Conservation (phyloP, 495 filamentous ascomycete genomes). For the Aspergillus asperescens region DNA sequence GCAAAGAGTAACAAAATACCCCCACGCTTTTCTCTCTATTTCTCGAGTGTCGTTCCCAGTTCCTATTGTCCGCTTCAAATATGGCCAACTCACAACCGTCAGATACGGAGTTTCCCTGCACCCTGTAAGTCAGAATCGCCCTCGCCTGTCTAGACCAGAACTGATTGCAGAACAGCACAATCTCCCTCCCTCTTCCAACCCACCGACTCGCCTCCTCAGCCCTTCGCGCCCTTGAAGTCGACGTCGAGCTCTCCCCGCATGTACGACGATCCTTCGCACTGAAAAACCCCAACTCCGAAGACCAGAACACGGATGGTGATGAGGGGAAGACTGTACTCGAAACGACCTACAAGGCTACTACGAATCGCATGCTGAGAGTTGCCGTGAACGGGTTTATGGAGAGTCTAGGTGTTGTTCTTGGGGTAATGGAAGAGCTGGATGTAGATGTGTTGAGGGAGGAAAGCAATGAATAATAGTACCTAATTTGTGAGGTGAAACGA, state of each 20-base stretch:
- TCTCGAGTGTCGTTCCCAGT: neutral
- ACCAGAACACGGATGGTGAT: constrained; percentile 21
- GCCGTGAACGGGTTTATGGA: constrained; percentile 99
- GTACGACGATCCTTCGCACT: constrained; percentile 69
- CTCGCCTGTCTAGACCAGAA: constrained; percentile 1
- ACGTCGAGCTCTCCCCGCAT: constrained; percentile 78
- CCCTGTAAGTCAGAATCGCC: constrained; percentile 50
- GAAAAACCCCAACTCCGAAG: constrained; percentile 27
- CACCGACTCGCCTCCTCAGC: constrained; percentile 73
- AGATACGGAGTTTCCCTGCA: constrained; percentile 62
- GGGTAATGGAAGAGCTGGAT: constrained; percentile 85
- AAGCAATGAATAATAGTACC: constrained; percentile 24
- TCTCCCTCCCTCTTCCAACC: constrained; percentile 80
- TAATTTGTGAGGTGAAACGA: no score
- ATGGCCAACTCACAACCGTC: constrained; percentile 10
- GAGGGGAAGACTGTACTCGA: constrained; percentile 55
- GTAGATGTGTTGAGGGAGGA: constrained; percentile 62
- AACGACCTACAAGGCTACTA: constrained; percentile 80
- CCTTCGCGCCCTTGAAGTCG: constrained; percentile 71
- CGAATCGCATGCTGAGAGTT: constrained; percentile 92
- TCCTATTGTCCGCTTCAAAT: neutral
- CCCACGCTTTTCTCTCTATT: neutral
- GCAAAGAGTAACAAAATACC: neutral
- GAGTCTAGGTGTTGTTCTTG: constrained; percentile 73
- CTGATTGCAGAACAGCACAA: constrained; percentile 49